Base-by-base conservation (phyloP, 2,329 filamentous ascomycete genomes). In the Verticillium tricorpus region DNA sequence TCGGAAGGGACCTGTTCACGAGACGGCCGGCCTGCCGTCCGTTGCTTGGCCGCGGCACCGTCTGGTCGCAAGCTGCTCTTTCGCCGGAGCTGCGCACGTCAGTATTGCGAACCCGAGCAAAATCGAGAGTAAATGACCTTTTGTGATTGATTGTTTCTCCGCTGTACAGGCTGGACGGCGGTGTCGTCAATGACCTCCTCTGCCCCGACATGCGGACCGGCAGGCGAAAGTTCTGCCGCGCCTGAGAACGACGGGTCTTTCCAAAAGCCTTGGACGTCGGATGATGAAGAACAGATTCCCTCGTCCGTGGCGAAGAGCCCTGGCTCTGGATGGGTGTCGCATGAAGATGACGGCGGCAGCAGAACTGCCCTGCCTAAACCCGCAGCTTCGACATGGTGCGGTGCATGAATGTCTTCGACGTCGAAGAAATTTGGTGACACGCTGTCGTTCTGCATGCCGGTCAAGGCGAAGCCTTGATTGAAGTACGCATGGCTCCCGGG, bases 1-100 rank as follows among this genome's bases (percentile, higher is more conserved):
- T 80, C 78, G 25, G 76, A 76, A 63, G 78, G 77, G 58, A 80
- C 77, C 66, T 78, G 76, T 65, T 80, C 77, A 62, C 78, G 69
- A 56, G 77, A 76, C 31, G 74, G 72, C 57, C 76, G 72, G 66
- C 68, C 69, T 62, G 72, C 74, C 57, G 67, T 65, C 60, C 72
- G 71, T 45, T 72, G 63, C 32, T 65, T 66, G 68, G 9, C 14
- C 7, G 70, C 11, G n/a, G 45, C 45, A 12, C 45, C 45, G 4
- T 52, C 19, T 28, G 45, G 5, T 52, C 19, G 45, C n/a, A 52
- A 22, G 45, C 45, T 52, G 19, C 17, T 19, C 19, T 52, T 52
- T 22, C 45, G 45, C 19, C 45, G 45, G 4, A 25, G 5, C 45
- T 52, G 12, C 19, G 8, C 45, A 11, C 12, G 45, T 52, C 7